These are phyloP conservation scores for Penicillium freii DNA, from an alignment of 2,329 filamentous ascomycete genomes.

Conservation along the genomic window DNA sequence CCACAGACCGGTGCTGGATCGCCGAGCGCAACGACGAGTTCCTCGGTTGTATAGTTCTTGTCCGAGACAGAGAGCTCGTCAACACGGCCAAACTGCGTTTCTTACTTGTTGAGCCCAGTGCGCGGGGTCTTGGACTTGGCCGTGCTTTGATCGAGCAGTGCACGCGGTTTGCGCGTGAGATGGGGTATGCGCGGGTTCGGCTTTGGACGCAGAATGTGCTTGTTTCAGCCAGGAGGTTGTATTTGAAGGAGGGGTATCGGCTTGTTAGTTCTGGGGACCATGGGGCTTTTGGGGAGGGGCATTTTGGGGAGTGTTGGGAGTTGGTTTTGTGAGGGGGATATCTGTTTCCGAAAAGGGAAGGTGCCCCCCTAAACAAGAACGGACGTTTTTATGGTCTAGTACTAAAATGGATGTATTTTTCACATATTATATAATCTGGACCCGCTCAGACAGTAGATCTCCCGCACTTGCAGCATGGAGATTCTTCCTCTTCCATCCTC, in stretches of 20 bases:
- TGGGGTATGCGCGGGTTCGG: conserved; percentile 13
- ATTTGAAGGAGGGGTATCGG: conserved; percentile 19
- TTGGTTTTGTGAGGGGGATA: conserved; percentile 5
- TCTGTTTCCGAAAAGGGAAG: neutral
- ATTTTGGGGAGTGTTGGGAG: conserved; percentile 21
- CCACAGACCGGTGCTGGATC: no score
- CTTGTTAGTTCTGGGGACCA: conserved; percentile 18
- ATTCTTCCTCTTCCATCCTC: no score
- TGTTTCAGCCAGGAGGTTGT: conserved; percentile 15
- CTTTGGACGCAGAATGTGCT: conserved; percentile 22
- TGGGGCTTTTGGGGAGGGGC: conserved; percentile 13
- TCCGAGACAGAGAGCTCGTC: conserved; percentile 11
- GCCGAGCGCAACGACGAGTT: conserved; percentile 11
- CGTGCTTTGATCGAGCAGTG: conserved; percentile 16
- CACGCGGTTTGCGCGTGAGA: conserved; percentile 18
- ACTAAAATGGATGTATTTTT: no score
- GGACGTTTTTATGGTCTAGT: no score
- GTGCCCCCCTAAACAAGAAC: no score
- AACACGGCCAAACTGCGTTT: conserved; percentile 1
- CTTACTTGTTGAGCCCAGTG: conserved; percentile 1
- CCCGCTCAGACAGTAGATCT: no score
- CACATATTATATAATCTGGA: no score
- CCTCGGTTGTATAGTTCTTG: conserved; percentile 19
- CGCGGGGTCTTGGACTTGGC: conserved; percentile 18
- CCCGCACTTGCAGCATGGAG: no score